Percentiles rank a stretch among this genome's conserved stretches.
phyloP scores from a whole-genome alignment of 495 filamentous ascomycete species.

The Gamarada debralockiae region DNA sequence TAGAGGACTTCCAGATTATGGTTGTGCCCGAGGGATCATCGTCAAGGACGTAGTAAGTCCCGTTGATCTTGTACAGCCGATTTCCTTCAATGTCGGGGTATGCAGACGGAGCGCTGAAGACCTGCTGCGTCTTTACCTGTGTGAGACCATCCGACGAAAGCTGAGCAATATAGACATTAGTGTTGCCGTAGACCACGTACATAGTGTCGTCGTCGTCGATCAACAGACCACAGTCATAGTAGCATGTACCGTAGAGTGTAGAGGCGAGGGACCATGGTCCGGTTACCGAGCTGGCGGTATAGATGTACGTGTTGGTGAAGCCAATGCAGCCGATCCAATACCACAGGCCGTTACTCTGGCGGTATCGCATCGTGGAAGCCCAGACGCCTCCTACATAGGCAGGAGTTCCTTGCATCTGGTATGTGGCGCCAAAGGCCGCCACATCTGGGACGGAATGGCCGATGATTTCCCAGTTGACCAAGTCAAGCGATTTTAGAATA shows the following conservation, averaged over 20 bases:
- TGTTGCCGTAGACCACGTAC: constrained; percentile 54
- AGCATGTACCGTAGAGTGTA: constrained; percentile 39
- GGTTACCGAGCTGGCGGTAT: constrained; percentile 33
- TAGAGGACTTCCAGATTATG: constrained; percentile 43
- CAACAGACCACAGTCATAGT: constrained; percentile 55
- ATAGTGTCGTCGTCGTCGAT: constrained; percentile 52
- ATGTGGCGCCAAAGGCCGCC: constrained; percentile 42
- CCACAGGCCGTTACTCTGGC: constrained; percentile 40
- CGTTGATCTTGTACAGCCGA: constrained; percentile 52
- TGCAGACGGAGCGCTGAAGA: constrained; percentile 37
- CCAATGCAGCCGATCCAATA: constrained; percentile 58
- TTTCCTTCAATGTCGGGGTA: constrained; percentile 47
- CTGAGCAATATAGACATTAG: constrained; percentile 44
- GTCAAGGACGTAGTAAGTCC: constrained; percentile 50
- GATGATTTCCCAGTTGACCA: constrained; percentile 54
- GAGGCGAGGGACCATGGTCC: constrained; percentile 39
- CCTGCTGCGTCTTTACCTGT: constrained; percentile 37
- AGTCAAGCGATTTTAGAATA: constrained; percentile 52
- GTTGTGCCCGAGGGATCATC: constrained; percentile 40
- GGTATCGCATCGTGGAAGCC: constrained; percentile 51
- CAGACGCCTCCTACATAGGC: constrained; percentile 54
- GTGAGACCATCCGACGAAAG: constrained; percentile 42
- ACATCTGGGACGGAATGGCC: constrained; percentile 50
- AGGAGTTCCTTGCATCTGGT: constrained; percentile 38
- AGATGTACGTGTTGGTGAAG: constrained; percentile 46